These are phyloP conservation scores for Decorospora gaudefroyi DNA, from an alignment of 2,329 filamentous ascomycete genomes.

Conservation along the genomic window DNA sequence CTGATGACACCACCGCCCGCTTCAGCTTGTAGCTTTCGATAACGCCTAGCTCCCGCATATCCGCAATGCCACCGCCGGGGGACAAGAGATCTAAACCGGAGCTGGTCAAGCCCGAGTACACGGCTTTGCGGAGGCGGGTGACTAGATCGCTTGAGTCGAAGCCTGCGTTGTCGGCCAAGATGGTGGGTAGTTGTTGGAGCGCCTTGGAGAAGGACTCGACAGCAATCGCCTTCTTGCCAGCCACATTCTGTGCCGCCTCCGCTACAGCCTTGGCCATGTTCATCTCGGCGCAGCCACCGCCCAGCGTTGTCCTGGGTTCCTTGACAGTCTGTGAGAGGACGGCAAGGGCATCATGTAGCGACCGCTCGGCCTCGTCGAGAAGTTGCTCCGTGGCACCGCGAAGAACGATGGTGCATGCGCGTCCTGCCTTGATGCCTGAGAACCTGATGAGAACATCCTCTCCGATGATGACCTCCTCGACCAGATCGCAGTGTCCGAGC, in stretches of 20 bases:
- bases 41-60: constrained; percentile 94
- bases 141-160: constrained; percentile 95
- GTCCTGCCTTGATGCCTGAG: constrained; percentile 89
- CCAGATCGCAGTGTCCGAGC: constrained; percentile 90
- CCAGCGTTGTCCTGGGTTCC: constrained; percentile 90
- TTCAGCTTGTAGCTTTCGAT: constrained; percentile 99
- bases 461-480: constrained; percentile 97
- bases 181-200: constrained; percentile 90
- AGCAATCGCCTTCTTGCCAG: constrained; percentile 94
- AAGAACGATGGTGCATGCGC: constrained; percentile 95
- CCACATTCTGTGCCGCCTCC: constrained; percentile 86
- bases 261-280: constrained; percentile 98
- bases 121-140: constrained; percentile 84
- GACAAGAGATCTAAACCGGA: constrained; percentile 88
- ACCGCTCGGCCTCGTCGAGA: constrained; percentile 94
- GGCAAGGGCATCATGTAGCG: constrained; percentile 91
- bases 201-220: constrained; percentile 88
- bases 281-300: constrained; percentile 97
- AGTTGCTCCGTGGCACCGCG: constrained; percentile 96
- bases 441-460: constrained; percentile 98
- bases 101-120: constrained; percentile 91
- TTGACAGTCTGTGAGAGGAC: constrained; percentile 96
- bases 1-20: constrained; percentile 94
- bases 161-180: constrained; percentile 95
- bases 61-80: constrained; percentile 87